Conservation (phyloP, 1,139 yeast genomes). For the Taiozyma sp. region DNA sequence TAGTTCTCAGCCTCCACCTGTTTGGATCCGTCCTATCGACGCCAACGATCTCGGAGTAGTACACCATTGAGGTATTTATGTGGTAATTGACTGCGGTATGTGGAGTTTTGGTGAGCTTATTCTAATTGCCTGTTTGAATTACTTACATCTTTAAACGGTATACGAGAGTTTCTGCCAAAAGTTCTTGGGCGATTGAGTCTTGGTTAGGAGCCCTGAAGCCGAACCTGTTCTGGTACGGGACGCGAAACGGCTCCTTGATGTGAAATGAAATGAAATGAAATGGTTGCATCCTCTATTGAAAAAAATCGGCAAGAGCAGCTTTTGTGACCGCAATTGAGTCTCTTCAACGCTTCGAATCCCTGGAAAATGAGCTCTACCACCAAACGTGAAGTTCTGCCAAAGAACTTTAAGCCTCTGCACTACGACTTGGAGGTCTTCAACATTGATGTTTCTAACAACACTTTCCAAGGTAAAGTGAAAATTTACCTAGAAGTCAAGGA, state of each 20-base stretch:
- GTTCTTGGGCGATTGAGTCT: no score
- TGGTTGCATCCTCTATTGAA: not conserved
- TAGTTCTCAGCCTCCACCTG: slow-evolving; percentile 72
- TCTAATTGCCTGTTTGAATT: not conserved
- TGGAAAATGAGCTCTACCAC: slow-evolving; percentile 3
- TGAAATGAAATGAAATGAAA: not conserved
- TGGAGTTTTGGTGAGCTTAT: not conserved
- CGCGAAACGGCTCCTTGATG: not conserved
- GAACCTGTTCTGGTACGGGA: not conserved
- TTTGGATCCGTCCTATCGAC: slow-evolving; percentile 61
- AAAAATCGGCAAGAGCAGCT: not conserved
- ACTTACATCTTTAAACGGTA: not conserved
- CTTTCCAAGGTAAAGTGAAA: slow-evolving; percentile 58
- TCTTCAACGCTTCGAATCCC: not conserved
- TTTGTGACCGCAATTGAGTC: not conserved
- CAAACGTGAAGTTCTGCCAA: slow-evolving; percentile 60
- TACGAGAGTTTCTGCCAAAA: not conserved
- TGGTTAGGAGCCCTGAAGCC: not conserved
- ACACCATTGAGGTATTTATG: not conserved
- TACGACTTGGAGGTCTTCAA: slow-evolving; percentile 42
- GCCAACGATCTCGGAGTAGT: slow-evolving; percentile 60
- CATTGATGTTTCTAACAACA: slow-evolving; percentile 23
- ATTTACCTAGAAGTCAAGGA: slow-evolving; percentile 61
- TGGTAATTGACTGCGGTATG: not conserved
- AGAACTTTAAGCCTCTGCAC: slow-evolving; percentile 63